These are phyloP conservation scores for Teunomyces atbi DNA, from an alignment of 805 yeast species.

Conservation along the genomic window DNA sequence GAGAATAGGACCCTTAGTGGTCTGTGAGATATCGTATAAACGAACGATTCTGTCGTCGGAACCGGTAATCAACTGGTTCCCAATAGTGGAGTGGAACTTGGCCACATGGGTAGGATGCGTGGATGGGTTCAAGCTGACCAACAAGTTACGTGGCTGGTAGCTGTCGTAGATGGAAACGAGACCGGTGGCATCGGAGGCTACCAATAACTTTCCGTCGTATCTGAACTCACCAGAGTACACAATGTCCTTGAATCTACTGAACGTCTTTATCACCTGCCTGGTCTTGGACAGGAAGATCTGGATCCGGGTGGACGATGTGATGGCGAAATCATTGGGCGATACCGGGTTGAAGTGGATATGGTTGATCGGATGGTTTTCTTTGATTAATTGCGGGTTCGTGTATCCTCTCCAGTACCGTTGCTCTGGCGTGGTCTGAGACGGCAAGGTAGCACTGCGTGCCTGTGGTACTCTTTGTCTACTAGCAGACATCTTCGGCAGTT, in stretches of 20 bases:
- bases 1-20: conserved; percentile 63
- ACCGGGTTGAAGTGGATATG: conserved; percentile 86
- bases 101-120: conserved; percentile 91
- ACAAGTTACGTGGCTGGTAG: conserved; percentile 68
- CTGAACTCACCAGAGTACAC: conserved; percentile 92
- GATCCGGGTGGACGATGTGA: conserved; percentile 85
- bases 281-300: conserved; percentile 94
- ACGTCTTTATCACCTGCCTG: conserved; percentile 83
- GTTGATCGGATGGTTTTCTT: conserved; percentile 89
- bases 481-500: conserved; percentile 60
- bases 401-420: conserved; percentile 93
- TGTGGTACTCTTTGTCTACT: conserved; percentile 62
- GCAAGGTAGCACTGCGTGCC: conserved; percentile 70
- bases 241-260: conserved; percentile 83
- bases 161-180: conserved; percentile 89
- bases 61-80: conserved; percentile 78
- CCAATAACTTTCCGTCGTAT: conserved; percentile 84
- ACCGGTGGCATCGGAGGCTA: conserved; percentile 95
- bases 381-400: conserved; percentile 79
- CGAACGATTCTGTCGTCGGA: conserved; percentile 88
- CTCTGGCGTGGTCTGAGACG: conserved; percentile 85
- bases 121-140: conserved; percentile 80
- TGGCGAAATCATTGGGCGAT: conserved; percentile 88
- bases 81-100: conserved; percentile 77
- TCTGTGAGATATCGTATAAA: conserved; percentile 82